phyloP scores from a whole-genome alignment of 495 filamentous ascomycete genomes.

The Talaromyces trachyspermus region DNA sequence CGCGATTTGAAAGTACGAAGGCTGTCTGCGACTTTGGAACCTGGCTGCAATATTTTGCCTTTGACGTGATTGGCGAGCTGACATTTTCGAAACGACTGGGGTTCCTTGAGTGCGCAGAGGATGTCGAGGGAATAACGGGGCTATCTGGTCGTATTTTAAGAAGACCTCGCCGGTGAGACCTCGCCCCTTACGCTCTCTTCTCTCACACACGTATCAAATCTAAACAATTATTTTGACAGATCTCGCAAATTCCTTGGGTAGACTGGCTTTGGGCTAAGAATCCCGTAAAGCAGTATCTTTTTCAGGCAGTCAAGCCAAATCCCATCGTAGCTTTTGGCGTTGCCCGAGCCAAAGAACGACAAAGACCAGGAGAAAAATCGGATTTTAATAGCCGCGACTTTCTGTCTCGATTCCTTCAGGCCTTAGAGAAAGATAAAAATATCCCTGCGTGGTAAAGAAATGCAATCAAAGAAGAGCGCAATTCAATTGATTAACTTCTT shows the following conservation, averaged over 20 bases:
- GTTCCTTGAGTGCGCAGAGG: constrained; percentile 31
- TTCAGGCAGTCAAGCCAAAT: neutral
- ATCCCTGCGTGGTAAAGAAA: constrained; percentile 19
- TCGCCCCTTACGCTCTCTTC: too few relatives aligned
- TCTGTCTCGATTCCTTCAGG: constrained; percentile 17
- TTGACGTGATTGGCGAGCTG: constrained; percentile 35
- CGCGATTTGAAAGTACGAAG: constrained; percentile 17
- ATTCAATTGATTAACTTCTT: neutral
- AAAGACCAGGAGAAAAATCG: neutral
- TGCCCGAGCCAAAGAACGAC: neutral
- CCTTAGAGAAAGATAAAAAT: constrained; percentile 9
- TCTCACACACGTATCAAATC: too few relatives aligned
- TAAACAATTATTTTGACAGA: too few relatives aligned
- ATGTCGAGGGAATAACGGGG: constrained; percentile 32
- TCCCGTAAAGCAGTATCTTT: too few relatives aligned
- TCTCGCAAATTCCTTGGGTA: constrained; percentile 32
- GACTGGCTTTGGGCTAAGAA: constrained; percentile 25
- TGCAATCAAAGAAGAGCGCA: neutral
- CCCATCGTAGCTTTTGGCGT: neutral
- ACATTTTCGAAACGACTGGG: constrained; percentile 30
- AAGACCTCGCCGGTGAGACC: constrained; percentile 17
- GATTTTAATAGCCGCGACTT: constrained; percentile 11
- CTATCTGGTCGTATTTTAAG: constrained; percentile 21
- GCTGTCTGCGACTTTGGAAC: constrained; percentile 28
- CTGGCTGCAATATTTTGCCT: constrained; percentile 43